These are phyloP conservation scores for Azolla pinnata DNA, from an alignment of 75 land plant genomes.

Conservation along the genomic window DNA sequence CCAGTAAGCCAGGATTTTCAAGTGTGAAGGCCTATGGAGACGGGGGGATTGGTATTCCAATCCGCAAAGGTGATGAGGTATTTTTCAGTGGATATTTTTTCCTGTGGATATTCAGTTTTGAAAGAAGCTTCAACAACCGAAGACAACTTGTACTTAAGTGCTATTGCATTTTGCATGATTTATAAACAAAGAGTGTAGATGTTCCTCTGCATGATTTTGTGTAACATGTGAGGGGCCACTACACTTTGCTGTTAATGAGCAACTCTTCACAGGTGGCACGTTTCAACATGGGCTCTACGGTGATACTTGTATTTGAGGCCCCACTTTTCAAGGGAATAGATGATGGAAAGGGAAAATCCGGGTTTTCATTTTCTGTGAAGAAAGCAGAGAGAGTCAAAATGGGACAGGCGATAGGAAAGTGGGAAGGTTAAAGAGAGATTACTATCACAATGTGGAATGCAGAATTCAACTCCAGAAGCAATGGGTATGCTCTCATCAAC, in stretches of 20 bases:
- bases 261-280: conserved; percentile 82
- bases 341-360: conserved; percentile 13
- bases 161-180: too few species aligned
- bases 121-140: too few species aligned
- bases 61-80: conserved; percentile 92
- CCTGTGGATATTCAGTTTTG: too few species aligned
- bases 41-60: conserved; percentile 37
- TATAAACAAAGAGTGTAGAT: too few species aligned
- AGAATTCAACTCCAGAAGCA: too few species aligned
- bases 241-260: too few species aligned
- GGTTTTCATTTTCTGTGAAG: conserved; percentile 52
- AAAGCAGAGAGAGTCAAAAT: conserved; percentile 65
- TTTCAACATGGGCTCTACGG: conserved; percentile 96
- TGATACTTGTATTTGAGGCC: conserved; percentile 88
- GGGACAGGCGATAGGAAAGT: conserved; percentile 77
- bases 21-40: conserved; percentile 52
- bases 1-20: conserved; percentile 30
- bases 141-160: neutral
- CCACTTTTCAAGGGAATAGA: conserved; percentile 25
- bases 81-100: too few species aligned
- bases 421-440: too few species aligned
- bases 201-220: too few species aligned
- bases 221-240: too few species aligned
- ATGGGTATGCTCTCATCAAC: too few species aligned
- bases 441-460: too few species aligned